Evolutionary conservation across 2,329 filamentous ascomycete species (phyloP), one percentile per base, ranked within the genome.

Genomic region (Diplodia sapinea): DNA sequence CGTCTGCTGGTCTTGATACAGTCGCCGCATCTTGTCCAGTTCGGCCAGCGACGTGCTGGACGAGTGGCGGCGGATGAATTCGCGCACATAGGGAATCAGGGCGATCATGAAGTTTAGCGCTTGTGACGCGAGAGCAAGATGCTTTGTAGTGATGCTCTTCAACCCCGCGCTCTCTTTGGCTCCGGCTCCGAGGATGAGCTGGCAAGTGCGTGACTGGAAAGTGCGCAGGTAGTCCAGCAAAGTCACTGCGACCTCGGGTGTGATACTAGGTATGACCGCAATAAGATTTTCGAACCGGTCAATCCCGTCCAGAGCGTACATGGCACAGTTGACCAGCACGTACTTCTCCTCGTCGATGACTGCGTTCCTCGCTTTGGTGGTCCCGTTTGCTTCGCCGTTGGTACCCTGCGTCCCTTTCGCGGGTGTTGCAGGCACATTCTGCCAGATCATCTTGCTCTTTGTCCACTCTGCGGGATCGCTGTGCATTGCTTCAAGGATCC

Each of bases 121-220:
- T 78, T 97, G 94, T 0, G 91, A 94, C 2, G 95, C 94, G 20
- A 98, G 87, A 0, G 95, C 94, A 1, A 99, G 86, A 79, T 99
- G 94, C 73, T 95, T 95, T 0, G 95, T 97, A 0, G 92, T 97
- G 77, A 99, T 99, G 74, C 97, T 97, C 77, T 93, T 97, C 23
- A 99, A 83, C 0, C 94, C 94, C 1, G 94, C 95, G 15, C 91
- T 93, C 43, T 88, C 86, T 5, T 92, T 97, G 4, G 95, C 95
- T 4, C 95, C 95, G 1, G 95, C 95, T 1, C 95, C 95, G 7
- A 99, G 88, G 71, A 99, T 97, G 68, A 99, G 86, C 77, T 99
- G 95, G n/a, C 91, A 96, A 68, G 94, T 94, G 23, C 95, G 90
- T 2, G 93, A 97, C 78, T 99, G 97, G 84, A 98, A 99, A 4